Conservation (phyloP, 192 early-diverging fungal species). For the Paraglomus occultum region DNA sequence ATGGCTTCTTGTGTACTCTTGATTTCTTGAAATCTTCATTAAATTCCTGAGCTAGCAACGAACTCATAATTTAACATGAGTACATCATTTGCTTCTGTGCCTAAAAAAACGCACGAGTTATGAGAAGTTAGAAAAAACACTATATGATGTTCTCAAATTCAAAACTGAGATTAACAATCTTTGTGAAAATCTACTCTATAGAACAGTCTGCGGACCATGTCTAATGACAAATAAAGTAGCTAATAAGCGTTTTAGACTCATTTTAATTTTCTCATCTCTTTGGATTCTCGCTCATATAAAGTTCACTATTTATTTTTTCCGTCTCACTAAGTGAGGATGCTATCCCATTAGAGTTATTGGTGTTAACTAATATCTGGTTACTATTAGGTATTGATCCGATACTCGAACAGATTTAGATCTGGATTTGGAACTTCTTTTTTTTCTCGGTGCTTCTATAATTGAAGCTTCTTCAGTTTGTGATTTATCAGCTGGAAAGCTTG, state of each 20-base stretch:
- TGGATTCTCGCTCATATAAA: slow-evolving; percentile 1
- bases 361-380: slow-evolving; percentile 15
- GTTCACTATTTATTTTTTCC: background rate
- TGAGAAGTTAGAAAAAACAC: slow-evolving; percentile 3
- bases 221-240: background rate
- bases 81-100: too few species aligned
- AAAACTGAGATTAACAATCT: slow-evolving; percentile 2
- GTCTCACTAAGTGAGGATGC: too few species aligned
- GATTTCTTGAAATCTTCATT: too few species aligned
- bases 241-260: background rate
- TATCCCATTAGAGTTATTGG: too few species aligned
- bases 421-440: slow-evolving; percentile 24
- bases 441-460: too few species aligned
- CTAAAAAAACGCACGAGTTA: slow-evolving; percentile 12
- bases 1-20: too few species aligned
- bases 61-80: too few species aligned
- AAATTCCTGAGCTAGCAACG: too few species aligned
- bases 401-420: slow-evolving; percentile 8
- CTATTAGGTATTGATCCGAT: slow-evolving; percentile 15
- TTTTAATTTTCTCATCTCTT: background rate
- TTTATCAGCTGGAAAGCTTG: too few species aligned
- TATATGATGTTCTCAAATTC: slow-evolving; percentile 4
- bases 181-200: slow-evolving; percentile 3
- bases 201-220: background rate
- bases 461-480: too few species aligned